phyloP scores from a whole-genome alignment of 1,284 basidiomycete species.

The Pseudozyma sp. region DNA sequence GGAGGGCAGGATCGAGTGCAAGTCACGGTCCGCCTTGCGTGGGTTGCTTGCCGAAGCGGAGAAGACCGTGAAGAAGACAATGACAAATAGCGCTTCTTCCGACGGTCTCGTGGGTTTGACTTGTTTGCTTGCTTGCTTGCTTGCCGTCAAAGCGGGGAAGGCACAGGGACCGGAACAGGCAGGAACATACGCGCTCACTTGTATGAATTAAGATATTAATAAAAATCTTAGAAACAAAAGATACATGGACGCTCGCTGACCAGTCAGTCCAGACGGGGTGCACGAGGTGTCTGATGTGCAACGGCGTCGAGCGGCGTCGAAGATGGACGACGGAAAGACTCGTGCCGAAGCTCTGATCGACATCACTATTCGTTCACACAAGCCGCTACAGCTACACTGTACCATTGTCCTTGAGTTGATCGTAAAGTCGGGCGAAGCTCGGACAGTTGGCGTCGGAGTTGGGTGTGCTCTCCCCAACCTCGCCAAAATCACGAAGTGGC shows the following conservation, averaged over 20 bases:
- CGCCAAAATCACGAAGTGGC: background rate
- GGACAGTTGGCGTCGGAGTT: constrained; percentile 2
- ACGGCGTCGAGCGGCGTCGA: background rate
- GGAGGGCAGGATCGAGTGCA: background rate
- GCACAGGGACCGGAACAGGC: background rate
- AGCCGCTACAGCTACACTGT: too few relatives aligned
- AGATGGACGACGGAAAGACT: background rate
- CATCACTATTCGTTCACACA: background rate
- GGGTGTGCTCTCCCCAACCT: background rate
- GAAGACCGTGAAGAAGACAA: constrained; percentile 5
- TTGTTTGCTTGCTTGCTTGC: too few relatives aligned
- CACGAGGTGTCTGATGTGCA: too few relatives aligned
- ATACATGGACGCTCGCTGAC: too few relatives aligned
- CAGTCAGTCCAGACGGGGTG: too few relatives aligned
- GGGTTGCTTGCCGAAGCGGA: background rate
- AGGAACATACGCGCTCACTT: background rate
- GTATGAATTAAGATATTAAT: background rate
- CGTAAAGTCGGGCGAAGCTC: background rate
- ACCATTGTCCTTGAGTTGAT: too few relatives aligned
- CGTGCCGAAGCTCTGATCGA: background rate
- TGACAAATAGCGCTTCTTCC: too few relatives aligned
- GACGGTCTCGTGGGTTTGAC: too few relatives aligned
- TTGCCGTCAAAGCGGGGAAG: constrained; percentile 4
- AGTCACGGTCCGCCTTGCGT: constrained; percentile 1
- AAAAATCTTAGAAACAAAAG: background rate